These are phyloP conservation scores for Phytophthora megakarya DNA, from an alignment of 352 stramenopile species.

Conservation along the genomic window DNA sequence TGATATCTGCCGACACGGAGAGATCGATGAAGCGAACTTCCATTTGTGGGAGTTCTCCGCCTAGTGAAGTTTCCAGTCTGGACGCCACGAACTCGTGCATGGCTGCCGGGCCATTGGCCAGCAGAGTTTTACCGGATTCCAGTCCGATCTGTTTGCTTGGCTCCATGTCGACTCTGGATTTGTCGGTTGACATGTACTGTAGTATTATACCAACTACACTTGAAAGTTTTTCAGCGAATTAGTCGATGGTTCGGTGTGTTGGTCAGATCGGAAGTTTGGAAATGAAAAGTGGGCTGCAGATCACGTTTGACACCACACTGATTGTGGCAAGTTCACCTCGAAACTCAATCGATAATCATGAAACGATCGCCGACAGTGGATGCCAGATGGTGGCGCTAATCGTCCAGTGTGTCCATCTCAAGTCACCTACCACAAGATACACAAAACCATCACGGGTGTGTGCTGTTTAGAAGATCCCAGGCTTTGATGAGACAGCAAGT, in stretches of 20 bases:
- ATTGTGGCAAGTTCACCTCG: slow-evolving; percentile 18
- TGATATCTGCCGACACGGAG: slow-evolving; percentile 51
- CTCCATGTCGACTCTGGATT: slow-evolving; percentile 17
- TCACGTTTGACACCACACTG: background rate
- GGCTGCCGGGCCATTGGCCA: slow-evolving; percentile 42
- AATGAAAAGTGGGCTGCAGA: slow-evolving; percentile 20
- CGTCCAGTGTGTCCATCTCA: background rate
- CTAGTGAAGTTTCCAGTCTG: slow-evolving; percentile 44
- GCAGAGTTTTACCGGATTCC: slow-evolving; percentile 29
- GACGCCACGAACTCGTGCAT: slow-evolving; percentile 50
- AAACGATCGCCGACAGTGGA: slow-evolving; percentile 6
- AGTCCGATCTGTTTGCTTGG: slow-evolving; percentile 27
- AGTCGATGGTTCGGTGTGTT: slow-evolving; percentile 1
- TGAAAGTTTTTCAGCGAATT: background rate
- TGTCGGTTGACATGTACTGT: background rate
- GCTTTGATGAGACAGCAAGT: too few relatives aligned
- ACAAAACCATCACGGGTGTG: too few relatives aligned
- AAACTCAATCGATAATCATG: slow-evolving; percentile 20
- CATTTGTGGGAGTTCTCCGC: slow-evolving; percentile 53
- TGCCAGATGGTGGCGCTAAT: background rate
- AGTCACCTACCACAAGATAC: background rate
- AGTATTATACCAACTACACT: too few relatives aligned
- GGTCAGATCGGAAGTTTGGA: slow-evolving; percentile 17
- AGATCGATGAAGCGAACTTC: slow-evolving; percentile 64
- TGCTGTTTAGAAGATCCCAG: background rate